Conservation (phyloP, 768 basidiomycete species). For the Pleurotus platypus region DNA sequence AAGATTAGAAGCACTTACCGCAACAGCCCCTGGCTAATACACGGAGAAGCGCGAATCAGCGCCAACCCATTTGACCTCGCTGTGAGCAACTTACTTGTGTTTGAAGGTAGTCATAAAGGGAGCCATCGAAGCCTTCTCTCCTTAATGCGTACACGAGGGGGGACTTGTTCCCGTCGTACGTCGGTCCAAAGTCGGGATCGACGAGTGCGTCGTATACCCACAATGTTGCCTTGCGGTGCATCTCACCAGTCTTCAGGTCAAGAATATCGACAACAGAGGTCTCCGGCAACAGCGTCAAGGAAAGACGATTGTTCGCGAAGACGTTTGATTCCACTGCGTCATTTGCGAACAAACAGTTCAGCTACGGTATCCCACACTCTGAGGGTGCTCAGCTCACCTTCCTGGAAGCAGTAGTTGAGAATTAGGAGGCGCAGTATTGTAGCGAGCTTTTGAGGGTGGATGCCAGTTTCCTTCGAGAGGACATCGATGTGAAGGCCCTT, state of each 20-base stretch:
- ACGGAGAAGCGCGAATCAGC: not conserved
- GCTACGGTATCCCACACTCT: too few relatives aligned
- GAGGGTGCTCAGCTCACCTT: not conserved
- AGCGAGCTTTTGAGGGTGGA: conserved; percentile 8
- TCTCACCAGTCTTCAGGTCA: conserved; percentile 11
- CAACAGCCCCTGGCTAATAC: not conserved
- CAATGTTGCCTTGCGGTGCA: conserved; percentile 4
- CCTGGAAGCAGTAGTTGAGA: not conserved
- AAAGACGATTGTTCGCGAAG: conserved; percentile 12
- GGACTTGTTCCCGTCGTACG: conserved; percentile 12
- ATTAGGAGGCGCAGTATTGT: conserved; percentile 10
- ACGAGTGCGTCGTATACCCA: conserved; percentile 11
- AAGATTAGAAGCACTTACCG: not conserved
- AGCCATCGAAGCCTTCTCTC: conserved; percentile 6
- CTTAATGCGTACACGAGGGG: conserved; percentile 14
- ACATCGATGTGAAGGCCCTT: conserved; percentile 9
- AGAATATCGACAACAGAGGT: not conserved
- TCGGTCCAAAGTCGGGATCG: conserved; percentile 13
- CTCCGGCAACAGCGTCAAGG: conserved; percentile 2
- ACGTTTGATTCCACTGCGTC: conserved; percentile 1
- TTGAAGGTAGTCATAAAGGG: conserved; percentile 7
- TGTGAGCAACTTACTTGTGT: not conserved
- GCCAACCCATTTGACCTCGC: not conserved
- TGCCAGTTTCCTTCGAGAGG: not conserved
- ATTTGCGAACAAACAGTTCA: too few relatives aligned